Evolutionary conservation across 2,329 filamentous ascomycete species (phyloP), one percentile per base, ranked within the genome.

Genomic region (Ceratocystis destructans): DNA sequence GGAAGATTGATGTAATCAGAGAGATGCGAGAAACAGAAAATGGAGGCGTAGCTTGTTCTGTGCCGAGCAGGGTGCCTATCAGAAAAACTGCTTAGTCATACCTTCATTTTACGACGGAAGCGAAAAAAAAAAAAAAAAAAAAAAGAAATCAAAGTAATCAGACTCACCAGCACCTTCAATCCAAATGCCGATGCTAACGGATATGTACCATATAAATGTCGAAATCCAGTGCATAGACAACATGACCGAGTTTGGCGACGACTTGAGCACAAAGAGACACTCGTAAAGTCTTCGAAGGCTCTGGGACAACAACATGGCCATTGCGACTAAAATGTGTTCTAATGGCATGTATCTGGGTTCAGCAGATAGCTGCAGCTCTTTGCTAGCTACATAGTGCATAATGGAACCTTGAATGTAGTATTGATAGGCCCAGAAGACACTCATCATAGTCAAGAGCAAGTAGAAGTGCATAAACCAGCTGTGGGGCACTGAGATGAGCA

Each of bases 381-480:
- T 73, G 74, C 73, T 68, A 70, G 75, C 73, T 75, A 85, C 72
- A 17, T 74, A 72, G 33, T 74, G 74, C 73, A 90, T 81, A 20
- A 82, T 70, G 0, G 72, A 69, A 1, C 88, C 88, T 68, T 77
- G 74, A 31, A 72, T 76, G 28, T 82, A 69, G 65, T 88, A 82
- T 74, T 92, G 87, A 70, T 76, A 75, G 0, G 80, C 82, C 90
- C 92, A 96, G 74, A 92, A 88, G 3, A 84, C 71, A 0, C 89
- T 92, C 68, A 83, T 85, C 1, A 78, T 73, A 3, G 91, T 76
- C 2, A 89, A 93, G 45, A 85, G 74, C 64, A 88, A 73, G 74
- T 99, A 97, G 77, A 96, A 97, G 71, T 94, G 88, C 55, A 81
- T 82, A 75, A 97, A 97, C 86, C 89, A 97, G 69, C 82, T 82